A percentile compares a stretch with the other conserved stretches of the same genome.
phyloP scores from a whole-genome alignment of 192 early-diverging fungal genomes.

The Geranomyces variabilis region DNA sequence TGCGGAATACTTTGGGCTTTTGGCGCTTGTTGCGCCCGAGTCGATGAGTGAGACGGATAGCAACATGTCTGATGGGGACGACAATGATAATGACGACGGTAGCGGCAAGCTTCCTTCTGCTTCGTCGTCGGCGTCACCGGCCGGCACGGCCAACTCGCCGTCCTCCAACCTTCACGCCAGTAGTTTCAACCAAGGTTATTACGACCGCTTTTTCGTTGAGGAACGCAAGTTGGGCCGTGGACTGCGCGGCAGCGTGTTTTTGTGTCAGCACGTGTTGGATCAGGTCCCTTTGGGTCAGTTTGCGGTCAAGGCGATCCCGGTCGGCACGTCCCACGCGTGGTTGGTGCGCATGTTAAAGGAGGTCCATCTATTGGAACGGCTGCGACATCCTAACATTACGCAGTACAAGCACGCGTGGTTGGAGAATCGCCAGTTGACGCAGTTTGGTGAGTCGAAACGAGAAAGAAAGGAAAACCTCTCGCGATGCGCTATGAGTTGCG shows the following conservation, averaged over 20 bases:
- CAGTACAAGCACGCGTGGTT: conserved; percentile 97
- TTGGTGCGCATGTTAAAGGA: conserved; percentile 91
- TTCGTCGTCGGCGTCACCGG: background rate
- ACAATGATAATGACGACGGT: background rate
- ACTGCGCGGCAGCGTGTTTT: conserved; percentile 85
- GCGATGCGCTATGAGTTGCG: background rate
- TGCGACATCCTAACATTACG: conserved; percentile 91
- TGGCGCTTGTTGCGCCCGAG: conserved; percentile 11
- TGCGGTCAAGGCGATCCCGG: conserved; percentile 92
- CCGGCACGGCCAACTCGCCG: background rate
- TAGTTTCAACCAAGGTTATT: conserved; percentile 93
- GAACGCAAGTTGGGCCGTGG: conserved; percentile 86
- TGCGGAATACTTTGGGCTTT: conserved; percentile 20
- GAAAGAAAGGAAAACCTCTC: background rate
- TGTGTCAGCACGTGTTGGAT: conserved; percentile 71
- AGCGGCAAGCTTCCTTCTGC: background rate
- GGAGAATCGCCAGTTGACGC: conserved; percentile 76
- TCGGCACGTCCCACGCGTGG: conserved; percentile 90
- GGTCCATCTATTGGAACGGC: conserved; percentile 85
- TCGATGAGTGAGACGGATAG: conserved; percentile 1
- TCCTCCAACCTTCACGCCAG: conserved; percentile 15
- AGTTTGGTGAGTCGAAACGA: conserved; percentile 52
- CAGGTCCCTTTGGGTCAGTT: conserved; percentile 64
- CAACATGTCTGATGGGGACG: background rate
- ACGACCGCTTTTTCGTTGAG: conserved; percentile 90